These are phyloP conservation scores for Coniochaeta prunicola DNA, from an alignment of 2,329 filamentous ascomycete species.

Conservation along the genomic window DNA sequence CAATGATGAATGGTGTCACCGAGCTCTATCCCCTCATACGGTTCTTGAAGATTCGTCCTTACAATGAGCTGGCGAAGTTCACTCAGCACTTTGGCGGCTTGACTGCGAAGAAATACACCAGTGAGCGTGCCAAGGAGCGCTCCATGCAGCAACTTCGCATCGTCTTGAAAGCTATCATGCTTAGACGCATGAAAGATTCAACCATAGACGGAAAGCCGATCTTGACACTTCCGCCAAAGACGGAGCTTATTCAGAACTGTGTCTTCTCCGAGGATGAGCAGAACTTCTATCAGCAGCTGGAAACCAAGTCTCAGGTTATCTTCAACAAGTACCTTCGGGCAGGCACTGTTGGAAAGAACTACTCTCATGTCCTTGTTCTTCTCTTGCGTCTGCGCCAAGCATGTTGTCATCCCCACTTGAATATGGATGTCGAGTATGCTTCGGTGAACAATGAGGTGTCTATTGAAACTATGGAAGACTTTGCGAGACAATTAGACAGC, in stretches of 20 bases:
- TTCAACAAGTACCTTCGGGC: constrained; percentile 72
- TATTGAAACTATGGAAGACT: constrained; percentile 30
- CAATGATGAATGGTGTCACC: constrained; percentile 79
- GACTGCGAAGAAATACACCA: constrained; percentile 16
- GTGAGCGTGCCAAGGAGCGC: constrained; percentile 43
- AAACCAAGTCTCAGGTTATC: constrained; percentile 56
- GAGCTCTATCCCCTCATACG: constrained; percentile 73
- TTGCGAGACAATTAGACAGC: constrained; percentile 49
- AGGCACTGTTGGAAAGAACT: constrained; percentile 63
- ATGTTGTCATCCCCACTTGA: constrained; percentile 71
- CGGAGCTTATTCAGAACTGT: constrained; percentile 53
- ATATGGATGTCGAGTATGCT: constrained; percentile 34
- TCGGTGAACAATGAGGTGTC: constrained; percentile 33
- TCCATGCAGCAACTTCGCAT: constrained; percentile 68
- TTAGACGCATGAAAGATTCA: constrained; percentile 76
- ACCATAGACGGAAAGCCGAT: constrained; percentile 74
- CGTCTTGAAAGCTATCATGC: constrained; percentile 70
- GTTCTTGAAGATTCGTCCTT: constrained; percentile 72
- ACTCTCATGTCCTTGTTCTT: constrained; percentile 73
- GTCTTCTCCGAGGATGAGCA: constrained; percentile 60
- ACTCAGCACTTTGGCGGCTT: constrained; percentile 39
- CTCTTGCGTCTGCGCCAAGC: constrained; percentile 74
- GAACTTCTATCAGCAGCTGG: constrained; percentile 58
- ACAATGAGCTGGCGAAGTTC: constrained; percentile 59
- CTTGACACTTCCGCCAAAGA: constrained; percentile 59